Evolutionary conservation across 306 rosid genomes (phyloP).

Genomic region (Cucurbita maxima): DNA sequence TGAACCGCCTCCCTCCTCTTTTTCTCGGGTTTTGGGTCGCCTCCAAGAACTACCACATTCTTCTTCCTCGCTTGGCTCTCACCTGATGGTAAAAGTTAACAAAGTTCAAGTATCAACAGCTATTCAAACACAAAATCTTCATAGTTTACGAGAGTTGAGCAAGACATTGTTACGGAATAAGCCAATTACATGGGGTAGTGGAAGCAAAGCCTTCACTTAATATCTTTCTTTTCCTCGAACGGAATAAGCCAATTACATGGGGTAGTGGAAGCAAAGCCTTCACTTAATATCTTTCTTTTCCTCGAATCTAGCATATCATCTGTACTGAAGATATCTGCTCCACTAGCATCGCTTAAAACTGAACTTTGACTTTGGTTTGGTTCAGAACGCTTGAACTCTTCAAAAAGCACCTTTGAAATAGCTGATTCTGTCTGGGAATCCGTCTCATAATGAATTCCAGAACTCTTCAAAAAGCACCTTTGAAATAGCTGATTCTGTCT

Average conservation of each 20-base stretch:
- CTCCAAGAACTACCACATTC: conserved; percentile 50
- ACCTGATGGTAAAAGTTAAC: conserved; percentile 19
- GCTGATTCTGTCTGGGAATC: conserved; percentile 18
- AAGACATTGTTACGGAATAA: not conserved
- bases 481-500: conserved; percentile 15
- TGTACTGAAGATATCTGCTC: conserved; percentile 17
- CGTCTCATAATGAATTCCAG: conserved; percentile 19
- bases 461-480: conserved; percentile 42
- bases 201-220: conserved; percentile 34
- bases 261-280: conserved; percentile 32
- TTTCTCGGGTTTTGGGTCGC: conserved; percentile 31
- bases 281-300: conserved; percentile 44
- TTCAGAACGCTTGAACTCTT: conserved; percentile 44
- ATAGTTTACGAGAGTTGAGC: not conserved
- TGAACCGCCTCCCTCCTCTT: conserved; percentile 18
- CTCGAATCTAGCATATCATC: conserved; percentile 27
- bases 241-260: not conserved
- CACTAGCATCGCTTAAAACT: conserved; percentile 16
- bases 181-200: conserved; percentile 5
- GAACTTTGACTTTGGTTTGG: conserved; percentile 17
- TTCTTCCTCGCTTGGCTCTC: conserved; percentile 26
- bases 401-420: conserved; percentile 29
- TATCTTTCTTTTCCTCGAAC: conserved; percentile 54
- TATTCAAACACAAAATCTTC: not conserved
- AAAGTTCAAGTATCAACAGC: not conserved